Conservation (phyloP, 2,329 filamentous ascomycete species). For the Colletotrichum salicis region DNA sequence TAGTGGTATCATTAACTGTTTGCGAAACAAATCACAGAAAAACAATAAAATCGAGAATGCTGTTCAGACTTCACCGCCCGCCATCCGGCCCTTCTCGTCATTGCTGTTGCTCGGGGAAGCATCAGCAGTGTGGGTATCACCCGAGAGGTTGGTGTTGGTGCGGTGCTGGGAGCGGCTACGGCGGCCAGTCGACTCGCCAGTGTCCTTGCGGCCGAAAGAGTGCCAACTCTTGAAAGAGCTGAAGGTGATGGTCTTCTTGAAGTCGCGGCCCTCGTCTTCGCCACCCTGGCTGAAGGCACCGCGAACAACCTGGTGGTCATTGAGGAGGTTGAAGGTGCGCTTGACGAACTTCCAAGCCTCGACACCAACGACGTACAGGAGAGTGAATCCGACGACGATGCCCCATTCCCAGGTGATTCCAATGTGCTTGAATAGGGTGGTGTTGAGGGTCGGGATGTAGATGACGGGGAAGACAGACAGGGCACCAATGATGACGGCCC, state of each 20-base stretch:
- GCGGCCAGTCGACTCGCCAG: conserved; percentile 46
- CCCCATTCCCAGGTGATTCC: conserved; percentile 82
- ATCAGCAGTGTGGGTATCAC: conserved; percentile 33
- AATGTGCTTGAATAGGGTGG: conserved; percentile 76
- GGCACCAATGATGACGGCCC: conserved; percentile 69
- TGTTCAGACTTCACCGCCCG: neutral
- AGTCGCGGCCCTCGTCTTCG: conserved; percentile 52
- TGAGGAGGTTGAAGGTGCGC: conserved; percentile 63
- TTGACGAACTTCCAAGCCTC: conserved; percentile 80
- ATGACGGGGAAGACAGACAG: conserved; percentile 74
- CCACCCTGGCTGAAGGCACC: conserved; percentile 65
- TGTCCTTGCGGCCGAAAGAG: conserved; percentile 54
- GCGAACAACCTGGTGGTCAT: conserved; percentile 61
- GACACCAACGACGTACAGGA: conserved; percentile 73
- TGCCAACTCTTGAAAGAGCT: conserved; percentile 62
- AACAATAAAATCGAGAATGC: conserved; percentile 4
- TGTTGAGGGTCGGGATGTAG: conserved; percentile 79
- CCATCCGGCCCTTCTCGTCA: conserved; percentile 20
- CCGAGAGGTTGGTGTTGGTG: conserved; percentile 34
- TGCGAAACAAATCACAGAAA: conserved; percentile 14
- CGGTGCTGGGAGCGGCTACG: conserved; percentile 32
- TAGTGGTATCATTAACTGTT: conserved; percentile 33
- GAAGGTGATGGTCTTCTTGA: conserved; percentile 61
- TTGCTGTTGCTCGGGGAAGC: conserved; percentile 22
- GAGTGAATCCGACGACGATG: conserved; percentile 70